Evolutionary conservation across 768 basidiomycete genomes (phyloP).

Genomic region (Tremella fuciformis): DNA sequence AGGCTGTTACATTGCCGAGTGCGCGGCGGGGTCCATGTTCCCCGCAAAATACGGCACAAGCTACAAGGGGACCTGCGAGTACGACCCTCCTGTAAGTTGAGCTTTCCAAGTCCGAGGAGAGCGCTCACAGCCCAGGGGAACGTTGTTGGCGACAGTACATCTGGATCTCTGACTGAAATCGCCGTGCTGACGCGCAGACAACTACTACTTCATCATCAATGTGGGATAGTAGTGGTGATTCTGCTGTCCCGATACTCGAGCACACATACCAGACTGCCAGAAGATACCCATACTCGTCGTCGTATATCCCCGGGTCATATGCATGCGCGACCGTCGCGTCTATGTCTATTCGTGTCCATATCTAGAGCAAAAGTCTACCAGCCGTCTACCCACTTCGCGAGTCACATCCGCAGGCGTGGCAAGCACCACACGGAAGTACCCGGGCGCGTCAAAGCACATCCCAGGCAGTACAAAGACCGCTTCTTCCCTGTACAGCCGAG

Average conservation of each 20-base stretch:
- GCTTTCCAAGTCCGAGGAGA: not conserved
- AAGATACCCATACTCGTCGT: too few species aligned
- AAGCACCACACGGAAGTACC: slow-evolving; percentile 45
- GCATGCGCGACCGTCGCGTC: too few species aligned
- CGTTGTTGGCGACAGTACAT: slow-evolving; percentile 13
- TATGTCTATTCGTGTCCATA: too few species aligned
- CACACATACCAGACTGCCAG: not conserved
- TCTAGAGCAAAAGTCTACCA: slow-evolving; percentile 38
- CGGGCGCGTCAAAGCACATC: slow-evolving; percentile 40
- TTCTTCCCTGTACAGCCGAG: slow-evolving; percentile 44
- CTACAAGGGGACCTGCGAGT: slow-evolving; percentile 23
- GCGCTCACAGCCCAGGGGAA: slow-evolving; percentile 16
- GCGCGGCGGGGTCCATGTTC: slow-evolving; percentile 16
- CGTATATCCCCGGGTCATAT: too few species aligned
- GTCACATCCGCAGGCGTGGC: slow-evolving; percentile 40
- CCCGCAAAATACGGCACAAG: slow-evolving; percentile 11
- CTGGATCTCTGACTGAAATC: not conserved
- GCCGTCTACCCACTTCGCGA: slow-evolving; percentile 40
- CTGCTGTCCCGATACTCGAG: not conserved
- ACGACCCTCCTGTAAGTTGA: slow-evolving; percentile 19
- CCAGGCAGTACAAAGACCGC: slow-evolving; percentile 48
- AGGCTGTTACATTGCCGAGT: slow-evolving; percentile 16
- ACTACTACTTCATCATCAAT: not conserved
- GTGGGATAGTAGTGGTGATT: not conserved
- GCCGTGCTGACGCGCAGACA: not conserved